Evolutionary conservation across 2,329 filamentous ascomycete genomes (phyloP), one percentile per base, ranked within the genome.

Genomic region (Myotisia sp.): DNA sequence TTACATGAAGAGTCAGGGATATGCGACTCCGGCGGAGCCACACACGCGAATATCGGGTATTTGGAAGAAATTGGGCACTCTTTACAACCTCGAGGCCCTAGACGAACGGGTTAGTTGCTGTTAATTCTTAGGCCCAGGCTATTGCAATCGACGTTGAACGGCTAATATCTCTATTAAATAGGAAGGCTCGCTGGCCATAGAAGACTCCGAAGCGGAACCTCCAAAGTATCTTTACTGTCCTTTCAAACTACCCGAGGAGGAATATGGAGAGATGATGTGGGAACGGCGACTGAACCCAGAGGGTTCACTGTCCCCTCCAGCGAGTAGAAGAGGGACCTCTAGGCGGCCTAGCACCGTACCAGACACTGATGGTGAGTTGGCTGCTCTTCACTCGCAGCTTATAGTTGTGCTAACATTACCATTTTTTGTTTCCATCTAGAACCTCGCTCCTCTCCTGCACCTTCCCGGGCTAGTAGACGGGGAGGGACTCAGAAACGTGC

Each of bases 21-120:
- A 55, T 71, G 78, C 33, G 67, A 79, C 49, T 47, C 72, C 44
- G 64, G 74, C 51, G 14, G 55, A 62, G 46, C 70, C 71, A 10
- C 90, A 98, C 60, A 94, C 84, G 26, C 78, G 79, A 39, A 90
- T 93, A 45, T 79, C 82, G 0, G 79, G 81, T 26, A 93, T 98
- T 43, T 95, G 90, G 87, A 68, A 71, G 46, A 95, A 95, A 58
- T 68, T 98, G 7, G 63, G 70, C 20, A 74, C 74, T 21, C 72
- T 90, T 42, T 98, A 93, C 61, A 83, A 93, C 56, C 70, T 95
- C 19, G 73, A 80, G 31, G 71, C 78, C 26, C 77, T 94, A 38
- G 84, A 95, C 56, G 83, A 92, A 52, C 75, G 85, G 47, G 87
- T 83, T 54, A 69, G 77, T 52, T 64, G 65, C 42, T 59, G 62